Percentiles rank a stretch among this genome's conserved stretches.
Evolutionary conservation across 179 eudicot genomes (phyloP).

Genomic region (Spergularia azorica): DNA sequence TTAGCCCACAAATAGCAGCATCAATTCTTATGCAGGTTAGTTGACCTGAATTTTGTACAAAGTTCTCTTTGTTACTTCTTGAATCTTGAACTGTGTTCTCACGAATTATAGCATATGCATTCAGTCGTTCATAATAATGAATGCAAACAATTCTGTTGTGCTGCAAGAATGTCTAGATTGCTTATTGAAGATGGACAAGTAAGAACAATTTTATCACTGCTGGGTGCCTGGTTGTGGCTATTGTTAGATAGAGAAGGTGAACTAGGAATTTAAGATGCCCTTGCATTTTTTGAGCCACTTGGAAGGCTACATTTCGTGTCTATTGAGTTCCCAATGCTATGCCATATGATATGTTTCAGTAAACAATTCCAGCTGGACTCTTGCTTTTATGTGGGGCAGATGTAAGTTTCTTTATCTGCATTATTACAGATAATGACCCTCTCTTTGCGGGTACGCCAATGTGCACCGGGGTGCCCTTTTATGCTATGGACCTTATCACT

Average conservation of each 20-base stretch:
- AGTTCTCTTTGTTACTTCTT: background rate
- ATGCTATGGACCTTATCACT: no score
- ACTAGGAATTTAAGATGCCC: background rate
- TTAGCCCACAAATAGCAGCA: constrained; percentile 97
- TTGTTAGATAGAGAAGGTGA: no score
- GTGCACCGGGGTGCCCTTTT: no score
- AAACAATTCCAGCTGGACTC: background rate
- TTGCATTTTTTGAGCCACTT: background rate
- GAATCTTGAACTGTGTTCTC: background rate
- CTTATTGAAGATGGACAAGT: background rate
- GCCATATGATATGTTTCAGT: background rate
- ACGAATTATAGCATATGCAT: background rate
- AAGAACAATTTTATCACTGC: background rate
- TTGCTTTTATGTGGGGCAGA: background rate
- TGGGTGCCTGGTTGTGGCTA: no score
- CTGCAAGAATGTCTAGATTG: background rate
- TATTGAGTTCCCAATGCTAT: background rate
- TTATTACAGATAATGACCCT: no score
- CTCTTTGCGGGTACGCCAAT: no score
- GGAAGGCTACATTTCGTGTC: background rate
- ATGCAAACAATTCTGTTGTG: background rate
- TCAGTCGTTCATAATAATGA: background rate
- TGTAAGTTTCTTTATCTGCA: no score
- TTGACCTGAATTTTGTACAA: background rate
- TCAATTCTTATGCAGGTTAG: constrained; percentile 95